These are phyloP conservation scores for Fistulifera pelliculosa DNA, from an alignment of 108 stramenopile genomes.

Conservation along the genomic window DNA sequence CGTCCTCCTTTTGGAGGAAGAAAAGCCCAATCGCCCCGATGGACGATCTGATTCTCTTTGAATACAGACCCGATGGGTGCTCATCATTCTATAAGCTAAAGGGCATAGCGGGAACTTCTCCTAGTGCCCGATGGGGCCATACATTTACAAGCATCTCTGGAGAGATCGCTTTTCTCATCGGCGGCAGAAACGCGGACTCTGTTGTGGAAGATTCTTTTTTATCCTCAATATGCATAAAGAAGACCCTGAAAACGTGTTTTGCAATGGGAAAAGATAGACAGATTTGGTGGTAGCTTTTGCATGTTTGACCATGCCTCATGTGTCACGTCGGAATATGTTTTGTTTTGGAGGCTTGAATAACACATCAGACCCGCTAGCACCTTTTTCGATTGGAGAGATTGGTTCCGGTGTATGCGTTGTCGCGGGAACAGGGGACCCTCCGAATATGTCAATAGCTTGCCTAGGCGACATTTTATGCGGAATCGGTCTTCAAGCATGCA, in stretches of 20 bases:
- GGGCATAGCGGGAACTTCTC: conserved; percentile 35
- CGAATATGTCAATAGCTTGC: neutral
- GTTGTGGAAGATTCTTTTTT: conserved; percentile 18
- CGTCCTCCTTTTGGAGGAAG: conserved; percentile 35
- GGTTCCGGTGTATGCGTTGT: neutral
- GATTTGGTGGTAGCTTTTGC: conserved; percentile 1
- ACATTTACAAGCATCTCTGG: conserved; percentile 37
- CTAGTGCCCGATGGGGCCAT: conserved; percentile 67
- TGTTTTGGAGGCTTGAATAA: conserved; percentile 49
- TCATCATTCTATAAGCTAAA: conserved; percentile 17
- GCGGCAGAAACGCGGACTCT: conserved; percentile 15
- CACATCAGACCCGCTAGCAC: conserved; percentile 1
- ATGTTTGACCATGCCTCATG: neutral
- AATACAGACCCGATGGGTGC: neutral
- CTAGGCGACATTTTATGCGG: neutral
- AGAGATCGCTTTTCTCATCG: conserved; percentile 14
- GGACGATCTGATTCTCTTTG: conserved; percentile 24
- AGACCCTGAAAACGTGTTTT: neutral
- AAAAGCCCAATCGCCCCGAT: conserved; percentile 24
- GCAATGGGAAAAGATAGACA: conserved; percentile 5
- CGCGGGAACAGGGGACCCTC: too few relatives aligned
- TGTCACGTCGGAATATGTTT: conserved; percentile 6
- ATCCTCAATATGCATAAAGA: conserved; percentile 19
- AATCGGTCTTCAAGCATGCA: neutral
- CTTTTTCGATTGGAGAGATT: neutral